Evolutionary conservation across 2,329 filamentous ascomycete species (phyloP), one percentile per base, ranked within the genome.

Genomic region (Neopestalotiopsis sp.): DNA sequence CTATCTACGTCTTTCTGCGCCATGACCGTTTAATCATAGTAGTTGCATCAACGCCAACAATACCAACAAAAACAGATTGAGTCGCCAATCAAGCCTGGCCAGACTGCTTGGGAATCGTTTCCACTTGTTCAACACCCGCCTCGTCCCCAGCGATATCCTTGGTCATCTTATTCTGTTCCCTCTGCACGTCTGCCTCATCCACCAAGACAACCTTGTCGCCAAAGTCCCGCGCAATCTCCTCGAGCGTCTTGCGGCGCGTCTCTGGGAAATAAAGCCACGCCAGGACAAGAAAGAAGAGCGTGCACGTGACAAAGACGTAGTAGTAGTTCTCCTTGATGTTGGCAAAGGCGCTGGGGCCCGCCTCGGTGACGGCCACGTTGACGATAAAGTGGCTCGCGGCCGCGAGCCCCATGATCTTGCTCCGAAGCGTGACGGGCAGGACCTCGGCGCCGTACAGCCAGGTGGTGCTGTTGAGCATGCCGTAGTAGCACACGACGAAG

Each of bases 261-360:
- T 76, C 74, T 77, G 86, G 87, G 76, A 88, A 89, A 74, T 84
- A 88, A 65, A 88, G 81, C 74, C 86, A 89, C 0, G 84, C 86
- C 30, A 88, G 71, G 1, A 81, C 76, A 0, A 88, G 73, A 77
- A 88, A 89, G 77, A 88, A 83, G 1, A 78, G 32, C 1, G 84
- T 84, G 72, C 86, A 89, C 5, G 73, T 83, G 1, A 88, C 86
- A 70, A 89, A 89, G 20, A 89, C 87, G 70, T 89, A 89, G 75
- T 89, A 89, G 75, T 89, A 89, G 71, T 88, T 89, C 72, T 89
- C 83, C n/a, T 81, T 74, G 66, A 89, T 89, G 58, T 82, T 87
- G 14, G 85, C 84, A 72, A 89, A 88, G 0, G 87, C 87, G 65
- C 81, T 87, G 0, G 87, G 87, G 0, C 86, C 87, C 6, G 85